Evolutionary conservation across 495 filamentous ascomycete genomes (phyloP), one percentile per base, ranked within the genome.

Genomic region (Jackrogersella minutella): DNA sequence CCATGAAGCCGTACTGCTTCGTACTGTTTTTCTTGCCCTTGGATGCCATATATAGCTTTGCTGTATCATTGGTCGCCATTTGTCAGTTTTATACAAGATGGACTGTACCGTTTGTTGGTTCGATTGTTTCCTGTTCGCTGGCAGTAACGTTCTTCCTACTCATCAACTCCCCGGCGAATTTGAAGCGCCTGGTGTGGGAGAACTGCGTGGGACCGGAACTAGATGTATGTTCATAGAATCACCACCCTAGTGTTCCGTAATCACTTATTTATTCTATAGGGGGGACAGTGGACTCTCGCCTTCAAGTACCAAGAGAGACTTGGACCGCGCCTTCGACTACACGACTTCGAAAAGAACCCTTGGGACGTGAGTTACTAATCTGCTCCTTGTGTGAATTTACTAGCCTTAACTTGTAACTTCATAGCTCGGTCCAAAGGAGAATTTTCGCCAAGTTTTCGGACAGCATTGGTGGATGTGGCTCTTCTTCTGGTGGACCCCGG

Each of bases 381-480:
- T 41, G 14, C 58, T 9, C n/a, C 33, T 34, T 10, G 3, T 8
- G 7, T 30, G 26, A 7, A 3, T 7, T 30, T 30, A 30, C 26
- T 3, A 30, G 26, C 26, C 5, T 9, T 5, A 5, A 46, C 52
- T 40, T 6, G 14, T n/a, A 11, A n/a, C 33, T 2, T 26, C 22
- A 17, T 5, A 64, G 31, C 51, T 64, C 41, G 61, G 61, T 6
- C 17, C 43, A 41, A 56, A 16, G 30, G 52, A 41, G 34, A 64
- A 64, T 43, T 49, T 64, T n/a, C 43, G 41, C 49, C 61, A 64
- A 57, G 52, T 57, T 10, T 57, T 64, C 51, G 61, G 61, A 30
- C 26, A 55, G 39, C 51, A 40, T n/a, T 64, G 52, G 61, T 64
- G 52, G 51, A 44, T 19, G 52, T 64, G 61, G 52, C 61, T 30